Evolutionary conservation across 768 basidiomycete genomes (phyloP), one percentile per base, ranked within the genome.

Genomic region (Suillus variegatus): DNA sequence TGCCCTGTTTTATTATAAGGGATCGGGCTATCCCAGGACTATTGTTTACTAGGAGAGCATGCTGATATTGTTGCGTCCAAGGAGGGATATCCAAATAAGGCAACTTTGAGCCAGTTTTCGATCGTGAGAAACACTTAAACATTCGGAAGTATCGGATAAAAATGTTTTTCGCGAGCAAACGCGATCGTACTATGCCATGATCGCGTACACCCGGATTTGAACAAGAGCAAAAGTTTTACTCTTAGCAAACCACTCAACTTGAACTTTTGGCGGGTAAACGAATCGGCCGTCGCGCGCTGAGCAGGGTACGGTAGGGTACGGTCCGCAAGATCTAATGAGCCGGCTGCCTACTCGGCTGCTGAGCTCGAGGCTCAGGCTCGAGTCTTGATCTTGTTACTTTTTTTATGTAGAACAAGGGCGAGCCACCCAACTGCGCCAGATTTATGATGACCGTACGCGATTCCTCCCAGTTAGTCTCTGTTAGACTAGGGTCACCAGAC

Each of bases 1-100:
- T 70, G 64, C 61, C 4, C 28, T 52, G 68, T 67, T 75, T 76
- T 77, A 77, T 67, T 75, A 76, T 77, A 77, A 77, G 35, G 54
- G 54, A 55, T 70, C 66, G 62, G 62, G 65, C 60, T 46, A 69
- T 63, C 49, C 65, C 65, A 64, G 66, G 66, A 67, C 68, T 76
- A 77, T 80, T 79, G 76, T 76, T 68, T 74, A 68, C 65, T 52
- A 65, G 65, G 60, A 18, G 40, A 41, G 49, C 41, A 44, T 62
- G n/a, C 20, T 49, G 62, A 47, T 65, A 64, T 65, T 65, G 64
- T 65, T 64, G 62, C 38, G 12, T 28, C 62, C 28, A 55, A 55
- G 54, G 54, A 55, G 54, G 12, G 32, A 16, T 20, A 25, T 12
- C 38, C 40, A 18, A 18, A 58, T 41, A 18, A 58, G 57, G 57